Evolutionary conservation across 768 basidiomycete genomes (phyloP).

Genomic region (Leccinum disarticulatum): DNA sequence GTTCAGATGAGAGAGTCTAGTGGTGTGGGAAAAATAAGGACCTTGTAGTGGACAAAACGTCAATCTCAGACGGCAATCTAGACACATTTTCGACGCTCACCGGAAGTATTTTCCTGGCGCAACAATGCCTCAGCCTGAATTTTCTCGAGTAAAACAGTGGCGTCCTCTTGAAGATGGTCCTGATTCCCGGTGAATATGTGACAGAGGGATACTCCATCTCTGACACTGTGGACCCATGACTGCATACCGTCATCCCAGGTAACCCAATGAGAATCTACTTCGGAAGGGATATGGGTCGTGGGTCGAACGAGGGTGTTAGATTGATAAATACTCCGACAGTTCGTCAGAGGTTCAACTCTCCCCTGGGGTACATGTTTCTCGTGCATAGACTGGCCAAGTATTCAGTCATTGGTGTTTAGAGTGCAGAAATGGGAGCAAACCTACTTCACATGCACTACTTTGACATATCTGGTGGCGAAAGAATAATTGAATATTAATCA

Average conservation of each 20-base stretch:
- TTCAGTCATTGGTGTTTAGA: conserved; percentile 10
- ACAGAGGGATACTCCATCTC: conserved; percentile 27
- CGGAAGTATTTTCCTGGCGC: conserved; percentile 16
- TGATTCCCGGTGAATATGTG: conserved; percentile 54
- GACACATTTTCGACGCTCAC: conserved; percentile 16
- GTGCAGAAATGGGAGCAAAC: conserved; percentile 4
- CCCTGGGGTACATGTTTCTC: conserved; percentile 12
- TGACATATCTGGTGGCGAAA: conserved; percentile 49
- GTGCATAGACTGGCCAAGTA: conserved; percentile 7
- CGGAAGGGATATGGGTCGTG: conserved; percentile 15
- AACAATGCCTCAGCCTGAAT: conserved; percentile 39
- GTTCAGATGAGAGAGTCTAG: conserved; percentile 9
- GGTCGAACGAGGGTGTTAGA: conserved; percentile 19
- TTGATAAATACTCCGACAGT: conserved; percentile 23
- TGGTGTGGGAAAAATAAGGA: conserved; percentile 30
- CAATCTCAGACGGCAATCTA: neutral
- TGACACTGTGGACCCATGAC: conserved; percentile 26
- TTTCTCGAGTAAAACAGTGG: conserved; percentile 37
- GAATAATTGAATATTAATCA: conserved; percentile 45
- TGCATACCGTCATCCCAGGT: conserved; percentile 35
- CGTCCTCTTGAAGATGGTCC: conserved; percentile 38
- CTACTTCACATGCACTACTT: conserved; percentile 41
- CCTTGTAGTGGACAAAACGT: conserved; percentile 15
- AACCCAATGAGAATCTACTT: conserved; percentile 8
- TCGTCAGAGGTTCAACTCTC: conserved; percentile 20